phyloP scores from a whole-genome alignment of 495 filamentous ascomycete genomes.

The Neurospora hispaniola region DNA sequence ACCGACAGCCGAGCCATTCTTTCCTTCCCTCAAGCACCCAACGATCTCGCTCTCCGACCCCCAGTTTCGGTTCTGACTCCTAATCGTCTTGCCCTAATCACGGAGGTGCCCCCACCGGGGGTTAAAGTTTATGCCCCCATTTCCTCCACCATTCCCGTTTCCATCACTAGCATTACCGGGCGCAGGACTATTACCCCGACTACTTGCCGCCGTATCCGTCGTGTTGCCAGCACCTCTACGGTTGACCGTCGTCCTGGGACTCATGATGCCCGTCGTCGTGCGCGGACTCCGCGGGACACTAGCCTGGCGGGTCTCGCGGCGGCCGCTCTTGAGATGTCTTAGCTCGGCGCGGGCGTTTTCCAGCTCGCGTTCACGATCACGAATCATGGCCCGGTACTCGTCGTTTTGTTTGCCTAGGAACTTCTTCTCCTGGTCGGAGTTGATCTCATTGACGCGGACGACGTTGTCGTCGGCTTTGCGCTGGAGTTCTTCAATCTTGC shows the following conservation, averaged over 20 bases:
- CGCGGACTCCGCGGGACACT: constrained; percentile 40
- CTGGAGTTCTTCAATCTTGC: constrained; percentile 36
- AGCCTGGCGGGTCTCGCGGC: constrained; percentile 37
- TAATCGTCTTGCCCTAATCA: constrained; percentile 11
- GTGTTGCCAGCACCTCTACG: not conserved
- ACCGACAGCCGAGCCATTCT: not conserved
- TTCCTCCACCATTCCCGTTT: not conserved
- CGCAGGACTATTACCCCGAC: constrained; percentile 36
- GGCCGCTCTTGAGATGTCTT: constrained; percentile 33
- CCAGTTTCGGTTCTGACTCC: not conserved
- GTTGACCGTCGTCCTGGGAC: constrained; percentile 25
- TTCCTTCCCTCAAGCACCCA: not conserved
- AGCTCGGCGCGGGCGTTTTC: constrained; percentile 26
- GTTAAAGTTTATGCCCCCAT: constrained; percentile 13
- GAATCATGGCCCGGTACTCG: constrained; percentile 45
- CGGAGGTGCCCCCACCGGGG: constrained; percentile 28
- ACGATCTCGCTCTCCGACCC: not conserved
- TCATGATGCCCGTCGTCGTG: constrained; percentile 27
- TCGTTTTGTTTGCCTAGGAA: constrained; percentile 25
- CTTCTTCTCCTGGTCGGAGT: constrained; percentile 28
- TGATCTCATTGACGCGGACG: constrained; percentile 39
- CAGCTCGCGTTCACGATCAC: constrained; percentile 52
- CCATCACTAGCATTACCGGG: constrained; percentile 5
- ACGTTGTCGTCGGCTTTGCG: constrained; percentile 43
- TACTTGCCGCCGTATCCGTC: constrained; percentile 22